phyloP scores from a whole-genome alignment of 2,329 filamentous ascomycete species.

The Penicillium sp. region DNA sequence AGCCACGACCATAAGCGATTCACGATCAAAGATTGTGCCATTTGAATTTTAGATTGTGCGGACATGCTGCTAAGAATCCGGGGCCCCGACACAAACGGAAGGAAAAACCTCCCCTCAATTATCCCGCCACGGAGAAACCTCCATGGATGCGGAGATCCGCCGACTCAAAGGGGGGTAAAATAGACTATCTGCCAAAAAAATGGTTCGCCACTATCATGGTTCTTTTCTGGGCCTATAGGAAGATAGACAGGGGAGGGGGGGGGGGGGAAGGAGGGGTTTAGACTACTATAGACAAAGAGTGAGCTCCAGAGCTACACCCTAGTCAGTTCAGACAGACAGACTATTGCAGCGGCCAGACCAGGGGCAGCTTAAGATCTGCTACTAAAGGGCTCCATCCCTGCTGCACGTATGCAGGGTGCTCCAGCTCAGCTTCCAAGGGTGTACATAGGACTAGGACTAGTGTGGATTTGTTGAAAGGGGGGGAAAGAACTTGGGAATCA shows the following conservation, averaged over 20 bases:
- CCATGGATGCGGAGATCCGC: slow-evolving; percentile 10
- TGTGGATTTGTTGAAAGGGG: neutral
- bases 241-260: neutral
- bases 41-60: neutral
- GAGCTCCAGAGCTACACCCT: neutral
- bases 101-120: slow-evolving; percentile 3
- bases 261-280: neutral
- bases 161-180: slow-evolving; percentile 1
- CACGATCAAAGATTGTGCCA: neutral
- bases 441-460: neutral
- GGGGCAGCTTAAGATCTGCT: slow-evolving; percentile 25
- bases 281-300: neutral
- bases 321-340: neutral
- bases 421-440: too few relatives aligned
- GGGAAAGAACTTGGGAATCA: neutral
- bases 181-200: neutral
- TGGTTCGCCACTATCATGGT: neutral
- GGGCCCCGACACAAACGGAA: slow-evolving; percentile 1
- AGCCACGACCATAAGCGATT: neutral
- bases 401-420: slow-evolving; percentile 21
- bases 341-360: neutral
- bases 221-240: neutral
- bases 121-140: slow-evolving; percentile 12
- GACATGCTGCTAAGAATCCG: neutral
- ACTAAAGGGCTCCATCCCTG: slow-evolving; percentile 20